Conservation (phyloP, 441 rosid genomes). For the Aleurites moluccanus region DNA sequence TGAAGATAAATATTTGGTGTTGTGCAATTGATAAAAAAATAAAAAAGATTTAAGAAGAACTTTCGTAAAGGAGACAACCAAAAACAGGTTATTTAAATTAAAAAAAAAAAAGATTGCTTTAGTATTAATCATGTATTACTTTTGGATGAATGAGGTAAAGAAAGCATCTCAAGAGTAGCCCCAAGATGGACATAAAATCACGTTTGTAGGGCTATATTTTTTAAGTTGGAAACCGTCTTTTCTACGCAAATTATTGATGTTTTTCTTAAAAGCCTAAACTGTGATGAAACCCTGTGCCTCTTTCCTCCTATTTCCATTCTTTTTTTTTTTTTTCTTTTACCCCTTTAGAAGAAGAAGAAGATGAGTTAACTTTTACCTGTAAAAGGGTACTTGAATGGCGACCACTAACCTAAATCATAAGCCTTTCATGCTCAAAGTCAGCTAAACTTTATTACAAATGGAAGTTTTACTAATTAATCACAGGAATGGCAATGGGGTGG, state of each 20-base stretch:
- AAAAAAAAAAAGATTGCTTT: constrained; percentile 12
- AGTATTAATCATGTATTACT: constrained; percentile 21
- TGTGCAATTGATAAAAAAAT: no score
- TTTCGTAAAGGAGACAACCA: not conserved
- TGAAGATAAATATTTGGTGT: no score
- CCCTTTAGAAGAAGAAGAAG: not conserved
- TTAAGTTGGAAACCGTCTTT: constrained; percentile 38
- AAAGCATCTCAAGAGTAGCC: constrained; percentile 22
- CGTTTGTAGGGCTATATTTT: constrained; percentile 19
- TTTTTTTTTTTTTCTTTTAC: not conserved
- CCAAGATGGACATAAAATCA: constrained; percentile 21
- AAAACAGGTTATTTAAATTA: not conserved
- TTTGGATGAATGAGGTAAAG: constrained; percentile 27
- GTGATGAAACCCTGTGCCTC: constrained; percentile 33
- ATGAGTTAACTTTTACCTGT: constrained; percentile 6
- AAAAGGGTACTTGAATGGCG: constrained; percentile 23
- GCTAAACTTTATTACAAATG: not conserved
- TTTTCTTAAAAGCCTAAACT: constrained; percentile 57
- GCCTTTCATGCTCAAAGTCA: constrained; percentile 4
- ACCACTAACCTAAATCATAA: constrained; percentile 12
- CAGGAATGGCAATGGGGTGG: no score
- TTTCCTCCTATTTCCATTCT: constrained; percentile 1
- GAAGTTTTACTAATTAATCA: not conserved
- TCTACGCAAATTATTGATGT: constrained; percentile 40
- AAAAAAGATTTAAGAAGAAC: not conserved